Evolutionary conservation across 495 filamentous ascomycete genomes (phyloP), one percentile per base, ranked within the genome.

Genomic region (Platismatia glauca): DNA sequence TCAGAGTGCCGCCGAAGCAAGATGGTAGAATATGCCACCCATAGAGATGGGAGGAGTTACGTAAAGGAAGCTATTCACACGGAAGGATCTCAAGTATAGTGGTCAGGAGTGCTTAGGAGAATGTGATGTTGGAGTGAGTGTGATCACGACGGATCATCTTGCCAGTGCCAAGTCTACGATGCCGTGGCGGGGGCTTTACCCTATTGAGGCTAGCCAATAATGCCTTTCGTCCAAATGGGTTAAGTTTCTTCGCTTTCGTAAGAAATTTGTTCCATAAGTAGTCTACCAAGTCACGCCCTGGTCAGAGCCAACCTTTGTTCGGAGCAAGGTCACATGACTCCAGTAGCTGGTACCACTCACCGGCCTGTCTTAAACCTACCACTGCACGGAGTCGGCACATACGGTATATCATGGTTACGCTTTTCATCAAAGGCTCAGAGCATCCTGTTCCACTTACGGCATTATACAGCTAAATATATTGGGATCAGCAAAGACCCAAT

Each of bases 1-100:
- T 58, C 61, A 58, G 41, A 20, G 33, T 56, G 44, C 39, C 39
- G 39, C n/a, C 15, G n/a, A 20, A 63, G 4, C 22, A 20, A 38
- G 20, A 41, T 27, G 11, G 24, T 22, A 48, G 52, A 35, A 44
- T 13, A 44, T 27, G 52, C 18, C n/a, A 58, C 39, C 61, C 55
- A 63, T 55, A 55, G 50, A 24, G n/a, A 52, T 44, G 12, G n/a
- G 6, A 58, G 18, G 20, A 6, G 24, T 37, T 27, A 12, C 1
- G 27, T 44, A 33, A 62, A 44, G 27, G 5, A 37, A 3, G 13
- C 39, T 33, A 12, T 7, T 20, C 5, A n/a, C 18, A 11, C 9
- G 37, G 60, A 31, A 62, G 60, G 29, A 27, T 24, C 13, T 35
- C 12, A 13, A 20, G 37, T n/a, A 41, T 20, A n/a, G 20, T 29